These are phyloP conservation scores for Psilocybe sp. DNA, from an alignment of 768 basidiomycete species.

Conservation along the genomic window DNA sequence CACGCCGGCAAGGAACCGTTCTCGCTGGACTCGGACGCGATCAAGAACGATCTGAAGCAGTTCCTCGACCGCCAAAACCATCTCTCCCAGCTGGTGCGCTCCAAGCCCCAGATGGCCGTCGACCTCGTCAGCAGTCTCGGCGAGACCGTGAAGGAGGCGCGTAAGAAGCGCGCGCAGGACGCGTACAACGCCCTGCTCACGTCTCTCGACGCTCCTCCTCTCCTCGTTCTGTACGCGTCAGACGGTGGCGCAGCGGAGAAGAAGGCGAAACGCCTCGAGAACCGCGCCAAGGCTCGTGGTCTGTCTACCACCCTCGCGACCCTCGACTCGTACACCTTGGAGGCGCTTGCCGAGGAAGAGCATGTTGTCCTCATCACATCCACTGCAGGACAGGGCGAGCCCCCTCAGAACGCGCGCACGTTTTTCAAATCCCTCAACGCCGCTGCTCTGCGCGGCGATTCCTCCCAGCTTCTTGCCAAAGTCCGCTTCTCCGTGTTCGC, in stretches of 20 bases:
- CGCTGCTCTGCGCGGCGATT: slow-evolving; percentile 52
- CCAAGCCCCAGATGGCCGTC: slow-evolving; percentile 75
- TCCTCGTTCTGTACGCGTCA: slow-evolving; percentile 89
- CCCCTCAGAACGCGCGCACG: slow-evolving; percentile 92
- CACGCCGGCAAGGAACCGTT: slow-evolving; percentile 77
- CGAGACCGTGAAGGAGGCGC: slow-evolving; percentile 77
- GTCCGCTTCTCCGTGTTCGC: slow-evolving; percentile 84
- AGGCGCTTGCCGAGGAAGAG: slow-evolving; percentile 70
- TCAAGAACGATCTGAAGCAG: slow-evolving; percentile 89
- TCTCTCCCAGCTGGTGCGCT: slow-evolving; percentile 85
- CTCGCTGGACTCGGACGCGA: slow-evolving; percentile 85
- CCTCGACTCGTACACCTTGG: slow-evolving; percentile 78
- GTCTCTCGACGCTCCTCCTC: slow-evolving; percentile 84
- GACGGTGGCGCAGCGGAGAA: slow-evolving; percentile 98
- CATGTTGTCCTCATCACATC: slow-evolving; percentile 88
- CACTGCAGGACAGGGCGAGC: slow-evolving; percentile 95
- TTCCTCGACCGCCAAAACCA: slow-evolving; percentile 98
- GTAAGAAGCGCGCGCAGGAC: slow-evolving; percentile 76
- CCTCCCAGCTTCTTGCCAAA: slow-evolving; percentile 45
- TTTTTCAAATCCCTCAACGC: slow-evolving; percentile 85
- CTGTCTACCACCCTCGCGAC: slow-evolving; percentile 71
- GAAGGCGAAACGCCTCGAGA: slow-evolving; percentile 82
- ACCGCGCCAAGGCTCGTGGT: slow-evolving; percentile 81
- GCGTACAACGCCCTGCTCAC: slow-evolving; percentile 82
- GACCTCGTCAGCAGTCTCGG: slow-evolving; percentile 85